Conservation (phyloP, 2,329 filamentous ascomycete genomes). For the Scedosporium minutisporum region DNA sequence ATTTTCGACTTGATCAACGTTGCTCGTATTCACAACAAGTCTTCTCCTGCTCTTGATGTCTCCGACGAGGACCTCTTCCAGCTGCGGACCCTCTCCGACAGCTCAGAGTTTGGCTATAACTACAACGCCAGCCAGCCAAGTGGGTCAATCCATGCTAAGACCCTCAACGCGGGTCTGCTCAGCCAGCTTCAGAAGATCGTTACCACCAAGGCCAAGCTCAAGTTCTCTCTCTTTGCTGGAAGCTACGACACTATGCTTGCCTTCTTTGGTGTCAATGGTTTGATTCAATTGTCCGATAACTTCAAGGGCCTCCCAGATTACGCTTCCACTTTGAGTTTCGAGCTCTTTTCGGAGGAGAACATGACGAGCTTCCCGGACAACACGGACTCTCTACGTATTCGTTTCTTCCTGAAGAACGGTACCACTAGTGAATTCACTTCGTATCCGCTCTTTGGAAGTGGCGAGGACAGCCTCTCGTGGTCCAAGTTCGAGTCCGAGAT, state of each 20-base stretch:
- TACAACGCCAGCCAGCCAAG: slow-evolving; percentile 19
- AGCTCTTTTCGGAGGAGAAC: slow-evolving; percentile 19
- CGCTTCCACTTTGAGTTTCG: slow-evolving; percentile 25
- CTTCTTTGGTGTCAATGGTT: slow-evolving; percentile 21
- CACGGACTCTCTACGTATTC: slow-evolving; percentile 19
- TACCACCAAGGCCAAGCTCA: slow-evolving; percentile 18
- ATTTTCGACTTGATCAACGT: slow-evolving; percentile 27
- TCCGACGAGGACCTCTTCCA: slow-evolving; percentile 22
- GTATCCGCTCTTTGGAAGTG: slow-evolving; percentile 20
- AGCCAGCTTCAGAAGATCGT: slow-evolving; percentile 22
- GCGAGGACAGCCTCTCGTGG: slow-evolving; percentile 19
- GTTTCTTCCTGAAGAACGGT: slow-evolving; percentile 25
- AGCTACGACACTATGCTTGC: slow-evolving; percentile 27
- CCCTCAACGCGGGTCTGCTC: slow-evolving; percentile 20
- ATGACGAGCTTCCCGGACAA: slow-evolving; percentile 16
- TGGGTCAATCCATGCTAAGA: slow-evolving; percentile 21
- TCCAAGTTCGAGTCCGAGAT: slow-evolving; percentile 18
- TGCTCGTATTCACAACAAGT: slow-evolving; percentile 20
- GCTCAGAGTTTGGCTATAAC: slow-evolving; percentile 21
- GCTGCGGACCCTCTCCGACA: slow-evolving; percentile 22
- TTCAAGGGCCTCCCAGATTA: slow-evolving; percentile 25
- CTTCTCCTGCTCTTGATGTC: slow-evolving; percentile 19
- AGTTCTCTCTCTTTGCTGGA: slow-evolving; percentile 23
- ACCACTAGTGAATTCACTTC: slow-evolving; percentile 18
- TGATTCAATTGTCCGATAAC: slow-evolving; percentile 17